Conservation (phyloP, 2,329 filamentous ascomycete genomes). For the Penicillium sp. region DNA sequence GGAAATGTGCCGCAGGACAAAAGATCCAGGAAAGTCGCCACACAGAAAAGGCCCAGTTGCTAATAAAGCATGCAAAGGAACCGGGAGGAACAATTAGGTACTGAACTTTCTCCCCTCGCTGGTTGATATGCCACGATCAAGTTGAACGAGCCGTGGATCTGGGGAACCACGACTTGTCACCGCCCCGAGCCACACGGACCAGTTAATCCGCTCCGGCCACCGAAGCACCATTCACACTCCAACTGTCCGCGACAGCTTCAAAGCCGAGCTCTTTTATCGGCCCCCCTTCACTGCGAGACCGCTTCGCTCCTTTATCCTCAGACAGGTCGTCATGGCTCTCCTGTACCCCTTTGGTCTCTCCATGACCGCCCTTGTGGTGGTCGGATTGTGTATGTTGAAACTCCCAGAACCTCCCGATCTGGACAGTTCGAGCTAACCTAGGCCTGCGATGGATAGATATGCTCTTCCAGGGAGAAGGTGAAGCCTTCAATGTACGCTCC, state of each 20-base stretch:
- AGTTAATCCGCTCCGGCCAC: slow-evolving; percentile 36
- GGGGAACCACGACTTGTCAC: slow-evolving; percentile 27
- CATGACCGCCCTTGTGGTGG: slow-evolving; percentile 66
- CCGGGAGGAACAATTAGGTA: slow-evolving; percentile 3
- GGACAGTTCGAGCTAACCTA: slow-evolving; percentile 18
- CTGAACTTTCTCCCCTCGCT: background rate
- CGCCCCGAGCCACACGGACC: slow-evolving; percentile 16
- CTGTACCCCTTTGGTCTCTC: slow-evolving; percentile 68
- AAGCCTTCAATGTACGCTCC: slow-evolving; percentile 81
- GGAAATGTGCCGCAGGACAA: slow-evolving; percentile 1
- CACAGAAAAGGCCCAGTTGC: background rate
- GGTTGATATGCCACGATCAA: slow-evolving; percentile 9
- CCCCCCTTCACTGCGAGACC: slow-evolving; percentile 10
- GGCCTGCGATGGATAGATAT: slow-evolving; percentile 65
- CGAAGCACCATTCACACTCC: slow-evolving; percentile 22
- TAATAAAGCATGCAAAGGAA: slow-evolving; percentile 1
- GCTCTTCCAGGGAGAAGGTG: slow-evolving; percentile 95
- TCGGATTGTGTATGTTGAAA: slow-evolving; percentile 70
- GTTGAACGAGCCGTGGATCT: slow-evolving; percentile 26
- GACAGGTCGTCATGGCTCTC: slow-evolving; percentile 63
- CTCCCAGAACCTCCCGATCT: slow-evolving; percentile 9
- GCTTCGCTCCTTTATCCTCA: slow-evolving; percentile 23
- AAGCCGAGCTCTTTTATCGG: slow-evolving; percentile 22
- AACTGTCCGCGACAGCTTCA: slow-evolving; percentile 6
- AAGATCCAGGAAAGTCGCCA: background rate